These are phyloP conservation scores for Diaporthe ilicicola DNA, from an alignment of 2,329 filamentous ascomycete genomes.

Conservation along the genomic window DNA sequence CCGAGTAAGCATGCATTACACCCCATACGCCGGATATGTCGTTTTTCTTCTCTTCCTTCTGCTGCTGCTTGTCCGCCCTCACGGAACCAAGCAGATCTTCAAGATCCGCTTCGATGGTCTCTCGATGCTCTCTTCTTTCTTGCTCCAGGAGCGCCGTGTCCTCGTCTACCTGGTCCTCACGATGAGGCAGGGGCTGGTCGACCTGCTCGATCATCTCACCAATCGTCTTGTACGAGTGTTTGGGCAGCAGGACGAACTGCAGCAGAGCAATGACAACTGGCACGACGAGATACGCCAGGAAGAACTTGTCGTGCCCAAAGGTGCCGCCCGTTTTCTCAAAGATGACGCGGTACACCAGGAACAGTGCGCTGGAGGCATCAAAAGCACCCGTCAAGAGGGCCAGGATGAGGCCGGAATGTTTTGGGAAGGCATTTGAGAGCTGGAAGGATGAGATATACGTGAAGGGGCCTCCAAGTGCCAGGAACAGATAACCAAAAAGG, in stretches of 20 bases:
- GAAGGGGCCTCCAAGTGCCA: slow-evolving; percentile 82
- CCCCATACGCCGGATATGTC: slow-evolving; percentile 84
- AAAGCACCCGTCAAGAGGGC: slow-evolving; percentile 84
- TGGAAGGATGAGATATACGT: slow-evolving; percentile 87
- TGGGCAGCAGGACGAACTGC: slow-evolving; percentile 77
- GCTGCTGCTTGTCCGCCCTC: slow-evolving; percentile 68
- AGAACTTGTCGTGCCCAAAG: slow-evolving; percentile 74
- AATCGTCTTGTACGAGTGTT: slow-evolving; percentile 82
- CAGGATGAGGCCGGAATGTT: slow-evolving; percentile 79
- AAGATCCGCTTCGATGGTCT: slow-evolving; percentile 74
- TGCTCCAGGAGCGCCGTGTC: slow-evolving; percentile 62
- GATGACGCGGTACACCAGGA: slow-evolving; percentile 76
- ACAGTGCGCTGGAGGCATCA: slow-evolving; percentile 82
- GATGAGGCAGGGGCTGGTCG: slow-evolving; percentile 57
- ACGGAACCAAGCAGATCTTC: slow-evolving; percentile 74
- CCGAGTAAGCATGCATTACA: slow-evolving; percentile 77
- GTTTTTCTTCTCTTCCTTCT: slow-evolving; percentile 75
- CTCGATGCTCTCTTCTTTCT: slow-evolving; percentile 66
- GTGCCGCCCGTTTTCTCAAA: slow-evolving; percentile 61
- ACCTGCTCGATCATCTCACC: slow-evolving; percentile 82
- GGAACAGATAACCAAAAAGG: slow-evolving; percentile 76
- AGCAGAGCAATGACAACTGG: slow-evolving; percentile 71
- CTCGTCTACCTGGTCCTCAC: slow-evolving; percentile 65
- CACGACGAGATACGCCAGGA: slow-evolving; percentile 75
- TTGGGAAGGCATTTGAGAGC: slow-evolving; percentile 83